A percentile compares a stretch with the other conserved stretches of the same genome.
phyloP scores from a whole-genome alignment of 2,329 filamentous ascomycete species.

The Fusarium zealandicum region DNA sequence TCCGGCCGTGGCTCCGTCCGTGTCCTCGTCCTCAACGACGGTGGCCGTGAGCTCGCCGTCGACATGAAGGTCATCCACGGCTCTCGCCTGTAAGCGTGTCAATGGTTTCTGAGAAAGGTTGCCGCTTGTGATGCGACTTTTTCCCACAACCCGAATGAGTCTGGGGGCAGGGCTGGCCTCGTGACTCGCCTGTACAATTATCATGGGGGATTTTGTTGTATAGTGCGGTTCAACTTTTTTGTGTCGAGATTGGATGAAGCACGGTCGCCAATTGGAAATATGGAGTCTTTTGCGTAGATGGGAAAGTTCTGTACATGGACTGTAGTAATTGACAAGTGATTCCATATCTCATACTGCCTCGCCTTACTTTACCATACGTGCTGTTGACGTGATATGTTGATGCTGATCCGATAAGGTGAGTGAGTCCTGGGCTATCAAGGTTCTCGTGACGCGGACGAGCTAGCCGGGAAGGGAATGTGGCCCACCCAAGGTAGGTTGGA shows the following conservation, averaged over 20 bases:
- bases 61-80: slow-evolving; percentile 99
- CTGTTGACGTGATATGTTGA: neutral
- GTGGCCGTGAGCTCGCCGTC: slow-evolving; percentile 91
- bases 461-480: neutral
- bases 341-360: slow-evolving; percentile 34
- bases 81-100: slow-evolving; percentile 64
- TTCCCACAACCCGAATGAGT: slow-evolving; percentile 27
- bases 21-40: slow-evolving; percentile 93
- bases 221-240: slow-evolving; percentile 40
- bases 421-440: slow-evolving; percentile 16
- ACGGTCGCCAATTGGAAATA: slow-evolving; percentile 46
- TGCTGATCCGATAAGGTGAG: no score
- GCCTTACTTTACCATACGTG: neutral
- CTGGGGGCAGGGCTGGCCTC: slow-evolving; percentile 19
- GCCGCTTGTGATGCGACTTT: slow-evolving; percentile 38
- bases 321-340: slow-evolving; percentile 46
- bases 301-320: slow-evolving; percentile 53
- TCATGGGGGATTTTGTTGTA: slow-evolving; percentile 30
- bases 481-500: neutral
- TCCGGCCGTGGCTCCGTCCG: slow-evolving; percentile 92
- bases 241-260: slow-evolving; percentile 45
- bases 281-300: slow-evolving; percentile 52
- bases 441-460: slow-evolving; percentile 12
- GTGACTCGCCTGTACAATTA: slow-evolving; percentile 33
- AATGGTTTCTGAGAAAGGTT: slow-evolving; percentile 28